phyloP scores from a whole-genome alignment of 1,284 basidiomycete species.

The Melampsora larici-populina region DNA sequence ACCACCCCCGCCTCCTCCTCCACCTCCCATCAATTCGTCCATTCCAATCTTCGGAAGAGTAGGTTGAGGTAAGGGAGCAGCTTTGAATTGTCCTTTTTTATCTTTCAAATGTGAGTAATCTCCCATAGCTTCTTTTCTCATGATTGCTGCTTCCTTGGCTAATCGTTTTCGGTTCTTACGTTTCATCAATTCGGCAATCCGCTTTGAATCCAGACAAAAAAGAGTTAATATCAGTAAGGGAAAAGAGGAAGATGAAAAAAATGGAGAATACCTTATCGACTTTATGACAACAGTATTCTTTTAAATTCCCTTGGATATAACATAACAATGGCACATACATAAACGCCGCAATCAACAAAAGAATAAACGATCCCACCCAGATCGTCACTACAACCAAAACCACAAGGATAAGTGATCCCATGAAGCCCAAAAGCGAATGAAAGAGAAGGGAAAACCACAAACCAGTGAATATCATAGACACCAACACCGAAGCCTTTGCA shows the following conservation, averaged over 20 bases:
- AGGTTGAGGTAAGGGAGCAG: slow-evolving; percentile 82
- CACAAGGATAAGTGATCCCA: not conserved
- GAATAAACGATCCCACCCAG: slow-evolving; percentile 75
- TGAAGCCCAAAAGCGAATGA: not conserved
- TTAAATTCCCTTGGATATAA: slow-evolving; percentile 89
- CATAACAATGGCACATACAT: slow-evolving; percentile 87
- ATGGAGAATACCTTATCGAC: slow-evolving; percentile 74
- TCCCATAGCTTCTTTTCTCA: slow-evolving; percentile 83
- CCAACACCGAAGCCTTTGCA: slow-evolving; percentile 55
- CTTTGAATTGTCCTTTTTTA: slow-evolving; percentile 80
- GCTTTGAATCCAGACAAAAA: slow-evolving; percentile 34
- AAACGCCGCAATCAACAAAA: slow-evolving; percentile 77
- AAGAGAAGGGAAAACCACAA: not conserved
- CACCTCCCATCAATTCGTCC: slow-evolving; percentile 60
- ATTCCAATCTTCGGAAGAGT: slow-evolving; percentile 87
- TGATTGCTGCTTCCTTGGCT: slow-evolving; percentile 73
- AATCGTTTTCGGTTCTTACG: slow-evolving; percentile 82
- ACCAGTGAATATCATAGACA: slow-evolving; percentile 79
- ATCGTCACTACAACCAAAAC: slow-evolving; percentile 62
- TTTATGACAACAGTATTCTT: slow-evolving; percentile 99
- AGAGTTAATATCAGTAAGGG: slow-evolving; percentile 56
- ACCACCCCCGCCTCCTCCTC: not conserved
- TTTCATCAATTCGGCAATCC: slow-evolving; percentile 89
- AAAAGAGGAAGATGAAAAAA: not conserved
- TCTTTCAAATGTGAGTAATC: slow-evolving; percentile 88